phyloP scores from a whole-genome alignment of 75 land plant species.

The Cupressus sempervirens region DNA sequence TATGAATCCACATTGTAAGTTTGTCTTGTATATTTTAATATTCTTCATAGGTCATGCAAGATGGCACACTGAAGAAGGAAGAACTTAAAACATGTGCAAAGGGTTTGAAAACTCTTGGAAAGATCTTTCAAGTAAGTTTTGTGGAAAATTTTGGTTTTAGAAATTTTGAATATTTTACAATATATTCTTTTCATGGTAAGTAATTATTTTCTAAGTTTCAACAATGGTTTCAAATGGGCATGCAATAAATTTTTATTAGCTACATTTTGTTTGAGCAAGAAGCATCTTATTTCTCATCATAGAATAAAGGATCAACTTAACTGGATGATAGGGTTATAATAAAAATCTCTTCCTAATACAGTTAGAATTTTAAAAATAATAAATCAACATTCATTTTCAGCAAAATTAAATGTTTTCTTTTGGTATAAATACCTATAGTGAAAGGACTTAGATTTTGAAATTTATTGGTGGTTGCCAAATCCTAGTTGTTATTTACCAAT shows the following conservation, averaged over 20 bases:
- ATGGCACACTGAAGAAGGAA: slow-evolving; percentile 50
- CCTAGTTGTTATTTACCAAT: too few relatives aligned
- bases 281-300: background rate
- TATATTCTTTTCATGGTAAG: background rate
- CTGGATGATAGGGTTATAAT: too few relatives aligned
- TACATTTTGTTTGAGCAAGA: background rate
- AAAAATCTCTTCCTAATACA: too few relatives aligned
- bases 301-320: too few relatives aligned
- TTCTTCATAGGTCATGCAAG: slow-evolving; percentile 50
- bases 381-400: background rate
- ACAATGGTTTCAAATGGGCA: background rate
- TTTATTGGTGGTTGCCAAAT: too few relatives aligned
- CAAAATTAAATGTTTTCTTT: too few relatives aligned
- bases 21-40: background rate
- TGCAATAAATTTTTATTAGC: background rate
- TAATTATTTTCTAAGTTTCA: background rate
- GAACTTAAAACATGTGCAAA: slow-evolving; percentile 55
- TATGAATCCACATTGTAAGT: background rate
- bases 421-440: too few relatives aligned
- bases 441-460: too few relatives aligned
- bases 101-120: slow-evolving; percentile 58
- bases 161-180: background rate
- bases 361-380: background rate
- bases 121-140: slow-evolving; percentile 48
- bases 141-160: background rate